Base-by-base conservation (phyloP, 1,284 basidiomycete species). In the Leucoagaricus sp. region DNA sequence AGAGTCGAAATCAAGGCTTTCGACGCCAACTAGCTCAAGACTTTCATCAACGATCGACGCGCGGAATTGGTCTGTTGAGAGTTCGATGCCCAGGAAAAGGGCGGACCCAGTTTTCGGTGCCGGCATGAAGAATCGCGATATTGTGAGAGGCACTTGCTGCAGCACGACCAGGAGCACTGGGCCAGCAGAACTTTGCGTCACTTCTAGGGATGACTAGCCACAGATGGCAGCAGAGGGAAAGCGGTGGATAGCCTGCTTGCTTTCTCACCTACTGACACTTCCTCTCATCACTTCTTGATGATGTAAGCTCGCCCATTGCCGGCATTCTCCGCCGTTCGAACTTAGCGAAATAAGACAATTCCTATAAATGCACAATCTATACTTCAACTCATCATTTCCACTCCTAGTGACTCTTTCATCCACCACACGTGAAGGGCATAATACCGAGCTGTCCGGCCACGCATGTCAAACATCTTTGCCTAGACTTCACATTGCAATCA, bases 1-100 rank as follows among this genome's bases (percentile, higher is more conserved):
- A 8, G 80, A 72, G 69, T 93, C 91, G 73, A 93, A 91, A 67
- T 91, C 87, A 48, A 93, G 84, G 55, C 79, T 80, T 67, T 92
- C 91, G 38, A 88, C 86, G 33, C 87, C 88, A 19, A 92, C 83
- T 46, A 92, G 79, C 66, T 91, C 87, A 53, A 93, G 77, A 59
- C 80, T 83, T 67, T 91, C 87, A 66, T 93, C 89, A 56, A 94
- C 84, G 61, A 94, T 80, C 53, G 87, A 85, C 42, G 89, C 90
- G 46, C 90, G 82, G 49, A 93, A 74, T 71, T 89, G 87, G 75
- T 92, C 88, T 29, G 86, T 87, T 4, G 89, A 84, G 51, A 93
- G 82, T 74, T 94, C 91, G 66, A 91, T 78, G 52, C 87, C 87
- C 38, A 91, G 81, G 71, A 91, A 91, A 59, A 88, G 77, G 44